Evolutionary conservation across 1,139 yeast species (phyloP).

Genomic region (Suhomyces chickasaworum): DNA sequence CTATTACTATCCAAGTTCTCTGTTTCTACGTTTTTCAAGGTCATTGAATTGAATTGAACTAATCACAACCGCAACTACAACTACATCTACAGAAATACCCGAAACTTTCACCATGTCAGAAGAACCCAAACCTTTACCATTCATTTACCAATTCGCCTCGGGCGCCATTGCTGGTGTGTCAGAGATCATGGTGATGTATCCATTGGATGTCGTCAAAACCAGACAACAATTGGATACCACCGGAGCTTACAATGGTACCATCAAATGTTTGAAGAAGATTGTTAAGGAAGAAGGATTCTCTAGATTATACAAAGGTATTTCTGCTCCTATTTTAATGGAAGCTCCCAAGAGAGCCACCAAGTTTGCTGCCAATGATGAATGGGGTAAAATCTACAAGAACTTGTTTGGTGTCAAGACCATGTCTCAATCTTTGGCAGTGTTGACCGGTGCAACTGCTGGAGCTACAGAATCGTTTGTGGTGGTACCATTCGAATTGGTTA

Average conservation of each 20-base stretch:
- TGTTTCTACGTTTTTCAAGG: neutral
- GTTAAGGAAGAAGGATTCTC: conserved; percentile 82
- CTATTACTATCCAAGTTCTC: neutral
- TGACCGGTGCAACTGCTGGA: conserved; percentile 98
- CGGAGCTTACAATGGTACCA: conserved; percentile 75
- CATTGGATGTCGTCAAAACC: conserved; percentile 96
- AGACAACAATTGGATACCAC: conserved; percentile 85
- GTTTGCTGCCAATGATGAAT: conserved; percentile 97
- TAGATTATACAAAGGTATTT: conserved; percentile 86
- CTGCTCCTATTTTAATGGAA: conserved; percentile 97
- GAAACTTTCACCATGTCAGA: conserved; percentile 35
- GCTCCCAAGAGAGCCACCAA: conserved; percentile 99
- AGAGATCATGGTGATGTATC: conserved; percentile 96
- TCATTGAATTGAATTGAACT: neutral
- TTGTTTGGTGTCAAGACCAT: conserved; percentile 68
- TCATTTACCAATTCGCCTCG: conserved; percentile 83
- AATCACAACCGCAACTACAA: neutral
- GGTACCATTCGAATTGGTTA: conserved; percentile 90
- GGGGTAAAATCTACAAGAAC: conserved; percentile 82
- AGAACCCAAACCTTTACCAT: conserved; percentile 60
- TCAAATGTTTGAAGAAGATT: conserved; percentile 82
- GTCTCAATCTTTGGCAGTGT: conserved; percentile 81
- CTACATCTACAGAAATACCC: no score
- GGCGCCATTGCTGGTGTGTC: conserved; percentile 99
- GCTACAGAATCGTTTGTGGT: conserved; percentile 95